These are phyloP conservation scores for Crepidotus variabilis DNA, from an alignment of 768 basidiomycete species.

Conservation along the genomic window DNA sequence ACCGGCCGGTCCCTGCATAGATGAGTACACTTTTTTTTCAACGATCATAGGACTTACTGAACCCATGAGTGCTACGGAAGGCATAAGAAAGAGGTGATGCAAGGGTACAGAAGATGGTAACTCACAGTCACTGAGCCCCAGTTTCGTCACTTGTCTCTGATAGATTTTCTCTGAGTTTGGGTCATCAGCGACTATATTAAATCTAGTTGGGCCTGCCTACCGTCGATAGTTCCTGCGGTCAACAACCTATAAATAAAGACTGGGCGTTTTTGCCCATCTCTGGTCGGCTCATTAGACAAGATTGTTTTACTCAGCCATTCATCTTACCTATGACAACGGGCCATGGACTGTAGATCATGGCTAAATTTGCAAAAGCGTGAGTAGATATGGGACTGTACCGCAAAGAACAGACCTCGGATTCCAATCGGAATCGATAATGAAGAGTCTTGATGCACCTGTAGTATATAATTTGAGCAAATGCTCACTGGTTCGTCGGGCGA, in stretches of 20 bases:
- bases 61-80: conserved; percentile 62
- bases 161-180: conserved; percentile 73
- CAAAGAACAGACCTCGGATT: conserved; percentile 66
- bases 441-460: conserved; percentile 75
- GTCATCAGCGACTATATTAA: neutral
- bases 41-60: conserved; percentile 35
- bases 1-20: conserved; percentile 26
- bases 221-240: conserved; percentile 89
- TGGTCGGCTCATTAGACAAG: conserved; percentile 21
- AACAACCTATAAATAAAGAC: conserved; percentile 89
- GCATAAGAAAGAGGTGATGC: neutral
- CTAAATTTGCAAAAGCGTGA: conserved; percentile 29
- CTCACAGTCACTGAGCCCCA: conserved; percentile 84
- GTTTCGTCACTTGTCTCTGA: conserved; percentile 92
- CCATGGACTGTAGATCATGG: conserved; percentile 96
- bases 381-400: neutral
- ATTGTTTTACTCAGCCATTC: too few relatives aligned
- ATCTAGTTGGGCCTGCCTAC: conserved; percentile 26
- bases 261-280: conserved; percentile 90
- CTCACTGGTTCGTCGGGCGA: neutral
- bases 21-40: neutral
- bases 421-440: conserved; percentile 90
- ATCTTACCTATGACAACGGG: conserved; percentile 81
- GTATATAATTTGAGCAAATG: neutral
- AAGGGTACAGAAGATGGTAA: conserved; percentile 5